Conservation (phyloP, 371 early-diverging fungal genomes). For the Caulochytrium protostelioides region DNA sequence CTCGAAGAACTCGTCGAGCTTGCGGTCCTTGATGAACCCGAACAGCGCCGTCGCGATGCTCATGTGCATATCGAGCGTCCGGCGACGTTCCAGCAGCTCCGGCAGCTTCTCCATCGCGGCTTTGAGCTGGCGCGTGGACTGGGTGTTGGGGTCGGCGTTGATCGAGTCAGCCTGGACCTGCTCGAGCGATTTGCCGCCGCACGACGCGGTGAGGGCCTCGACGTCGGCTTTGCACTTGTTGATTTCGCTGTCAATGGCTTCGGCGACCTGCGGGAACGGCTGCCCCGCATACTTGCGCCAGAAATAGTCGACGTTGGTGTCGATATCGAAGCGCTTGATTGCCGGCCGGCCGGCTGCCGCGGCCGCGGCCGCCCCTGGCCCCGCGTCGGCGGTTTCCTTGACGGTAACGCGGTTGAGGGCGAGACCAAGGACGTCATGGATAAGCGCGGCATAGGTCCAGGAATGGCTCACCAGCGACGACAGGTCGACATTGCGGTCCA, state of each 20-base stretch:
- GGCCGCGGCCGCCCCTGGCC: too few species aligned
- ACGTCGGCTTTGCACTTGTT: conserved; percentile 83
- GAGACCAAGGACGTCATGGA: conserved; percentile 88
- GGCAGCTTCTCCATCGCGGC: conserved; percentile 82
- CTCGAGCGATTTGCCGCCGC: conserved; percentile 64
- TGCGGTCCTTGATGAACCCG: conserved; percentile 76
- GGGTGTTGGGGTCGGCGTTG: background rate
- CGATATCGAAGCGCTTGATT: conserved; percentile 71
- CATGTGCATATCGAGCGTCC: conserved; percentile 94
- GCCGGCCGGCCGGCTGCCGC: conserved; percentile 34
- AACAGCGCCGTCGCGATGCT: conserved; percentile 85
- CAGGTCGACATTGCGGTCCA: conserved; percentile 91
- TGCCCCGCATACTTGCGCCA: conserved; percentile 79
- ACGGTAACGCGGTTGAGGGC: conserved; percentile 61
- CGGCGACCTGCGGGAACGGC: conserved; percentile 96
- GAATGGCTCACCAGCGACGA: conserved; percentile 85
- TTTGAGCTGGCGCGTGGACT: conserved; percentile 32
- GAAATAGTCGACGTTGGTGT: conserved; percentile 64
- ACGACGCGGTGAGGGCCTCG: conserved; percentile 63
- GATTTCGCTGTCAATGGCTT: conserved; percentile 72
- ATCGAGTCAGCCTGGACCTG: conserved; percentile 30
- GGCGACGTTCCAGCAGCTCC: conserved; percentile 85
- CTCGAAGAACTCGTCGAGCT: conserved; percentile 83
- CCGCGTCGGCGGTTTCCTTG: conserved; percentile 3
- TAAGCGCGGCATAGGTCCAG: conserved; percentile 93